phyloP scores from a whole-genome alignment of 306 rosid species.

The Vicia sativa region DNA sequence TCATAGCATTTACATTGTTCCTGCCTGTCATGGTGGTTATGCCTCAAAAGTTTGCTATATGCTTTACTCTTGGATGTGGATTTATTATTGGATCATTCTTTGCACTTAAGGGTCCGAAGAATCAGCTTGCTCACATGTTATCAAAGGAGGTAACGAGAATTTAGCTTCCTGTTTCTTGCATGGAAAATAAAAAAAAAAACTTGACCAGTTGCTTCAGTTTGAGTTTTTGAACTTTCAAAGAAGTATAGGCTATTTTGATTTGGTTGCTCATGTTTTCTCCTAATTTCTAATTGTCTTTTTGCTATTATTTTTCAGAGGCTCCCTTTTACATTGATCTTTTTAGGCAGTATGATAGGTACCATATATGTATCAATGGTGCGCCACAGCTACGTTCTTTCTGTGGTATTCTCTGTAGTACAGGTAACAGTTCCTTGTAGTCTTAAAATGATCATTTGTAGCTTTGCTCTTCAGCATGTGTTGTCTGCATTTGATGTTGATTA shows the following conservation, averaged over 20 bases:
- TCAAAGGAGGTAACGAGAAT: conserved; percentile 72
- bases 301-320: conserved; percentile 70
- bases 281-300: conserved; percentile 26
- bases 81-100: conserved; percentile 91
- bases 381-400: conserved; percentile 93
- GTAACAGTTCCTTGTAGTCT: conserved; percentile 47
- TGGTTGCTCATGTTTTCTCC: conserved; percentile 12
- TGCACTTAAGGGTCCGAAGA: conserved; percentile 89
- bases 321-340: conserved; percentile 77
- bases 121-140: conserved; percentile 88
- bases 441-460: conserved; percentile 21
- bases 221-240: conserved; percentile 14
- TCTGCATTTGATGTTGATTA: conserved; percentile 33
- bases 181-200: not conserved
- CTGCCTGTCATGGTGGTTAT: conserved; percentile 95
- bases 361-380: conserved; percentile 95
- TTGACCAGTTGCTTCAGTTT: conserved; percentile 14
- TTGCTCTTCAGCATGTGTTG: conserved; percentile 12
- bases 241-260: conserved; percentile 19
- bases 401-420: conserved; percentile 92
- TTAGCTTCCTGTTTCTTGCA: conserved; percentile 19
- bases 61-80: conserved; percentile 97
- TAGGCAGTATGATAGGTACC: conserved; percentile 88
- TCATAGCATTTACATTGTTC: conserved; percentile 92
- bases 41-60: conserved; percentile 98